A percentile compares a stretch with the other conserved stretches of the same genome.
phyloP scores from a whole-genome alignment of 768 basidiomycete genomes.

The Amyloporia xantha region DNA sequence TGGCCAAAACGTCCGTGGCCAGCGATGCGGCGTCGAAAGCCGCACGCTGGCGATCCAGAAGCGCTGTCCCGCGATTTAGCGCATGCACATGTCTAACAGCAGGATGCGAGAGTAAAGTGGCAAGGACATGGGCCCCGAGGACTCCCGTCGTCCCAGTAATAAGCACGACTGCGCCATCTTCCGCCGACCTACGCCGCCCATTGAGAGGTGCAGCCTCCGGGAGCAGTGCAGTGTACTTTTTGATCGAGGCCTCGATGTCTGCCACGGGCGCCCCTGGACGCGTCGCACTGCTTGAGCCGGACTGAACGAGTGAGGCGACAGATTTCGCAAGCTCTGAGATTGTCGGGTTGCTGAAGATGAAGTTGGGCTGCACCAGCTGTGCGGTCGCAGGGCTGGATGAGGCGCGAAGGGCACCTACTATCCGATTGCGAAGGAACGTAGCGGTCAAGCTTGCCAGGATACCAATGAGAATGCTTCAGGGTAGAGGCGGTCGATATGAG shows the following conservation, averaged over 20 bases:
- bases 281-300: constrained; percentile 10
- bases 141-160: constrained; percentile 30
- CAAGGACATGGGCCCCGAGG: constrained; percentile 23
- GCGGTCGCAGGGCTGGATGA: constrained; percentile 4
- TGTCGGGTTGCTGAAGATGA: constrained; percentile 16
- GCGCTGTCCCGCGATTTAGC: constrained; percentile 17
- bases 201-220: not conserved
- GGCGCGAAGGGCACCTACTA: constrained; percentile 22
- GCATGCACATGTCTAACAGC: constrained; percentile 19
- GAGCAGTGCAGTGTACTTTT: constrained; percentile 29
- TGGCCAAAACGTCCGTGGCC: constrained; percentile 6
- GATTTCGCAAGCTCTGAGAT: constrained; percentile 5
- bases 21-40: constrained; percentile 14
- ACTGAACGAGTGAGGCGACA: constrained; percentile 1
- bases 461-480: too few species aligned
- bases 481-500: too few species aligned
- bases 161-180: constrained; percentile 22
- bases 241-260: constrained; percentile 27
- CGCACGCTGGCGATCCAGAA: constrained; percentile 8
- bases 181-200: too few species aligned
- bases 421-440: constrained; percentile 27
- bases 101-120: constrained; percentile 11
- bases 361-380: constrained; percentile 4
- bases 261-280: constrained; percentile 7
- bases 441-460: constrained; percentile 25